Base-by-base conservation (phyloP, 129 eudicot species). In the Smallanthus sonchifolius region DNA sequence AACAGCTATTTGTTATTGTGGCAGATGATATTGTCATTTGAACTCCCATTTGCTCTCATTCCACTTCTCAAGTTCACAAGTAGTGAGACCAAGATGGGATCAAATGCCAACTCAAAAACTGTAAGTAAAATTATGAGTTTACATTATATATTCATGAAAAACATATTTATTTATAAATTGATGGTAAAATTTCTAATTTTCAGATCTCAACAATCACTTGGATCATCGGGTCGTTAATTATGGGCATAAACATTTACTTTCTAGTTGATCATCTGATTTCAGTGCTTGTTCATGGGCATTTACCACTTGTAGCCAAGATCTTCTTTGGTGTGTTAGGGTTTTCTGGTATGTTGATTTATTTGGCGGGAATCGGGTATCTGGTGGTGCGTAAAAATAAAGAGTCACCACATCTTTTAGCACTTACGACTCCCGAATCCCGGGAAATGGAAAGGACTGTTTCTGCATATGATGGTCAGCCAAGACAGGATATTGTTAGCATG, bases 1-100 rank as follows among this genome's bases (percentile, higher is more conserved):
- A 67, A 77, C 56, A 34, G 8, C 2, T 68, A 14, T 17, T 30
- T 59, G 79, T 67, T 83, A 16, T 14, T 67, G 13, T 77, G 69
- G 64, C 91, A 95, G 99, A 91, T 95, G 99, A 91, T 95, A 80
- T 84, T 95, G 79, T 95, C 99, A 37, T 95, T 95, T 73, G 99
- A 95, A 55, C 97, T 95, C 47, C 99, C 99, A 36, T 95, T 95
- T 84, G 99, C 99, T 55, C 96, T 95, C 49, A 79, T 95, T 79
- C 99, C 99, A 40, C 97, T 95, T 51, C 97, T 95, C 79, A 95
- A 95, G 84, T 95, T 95, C 84, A 91, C 99, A 44, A 95, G 99
- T 76, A 88, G 97, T 80, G 86, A 83, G 77, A 83, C 99, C 40
- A 95, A 95, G 84, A 95, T 95, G 99, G 99, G 99, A 14, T 17